Evolutionary conservation across 495 filamentous ascomycete species (phyloP).

Genomic region (Lichenothelia convexa): DNA sequence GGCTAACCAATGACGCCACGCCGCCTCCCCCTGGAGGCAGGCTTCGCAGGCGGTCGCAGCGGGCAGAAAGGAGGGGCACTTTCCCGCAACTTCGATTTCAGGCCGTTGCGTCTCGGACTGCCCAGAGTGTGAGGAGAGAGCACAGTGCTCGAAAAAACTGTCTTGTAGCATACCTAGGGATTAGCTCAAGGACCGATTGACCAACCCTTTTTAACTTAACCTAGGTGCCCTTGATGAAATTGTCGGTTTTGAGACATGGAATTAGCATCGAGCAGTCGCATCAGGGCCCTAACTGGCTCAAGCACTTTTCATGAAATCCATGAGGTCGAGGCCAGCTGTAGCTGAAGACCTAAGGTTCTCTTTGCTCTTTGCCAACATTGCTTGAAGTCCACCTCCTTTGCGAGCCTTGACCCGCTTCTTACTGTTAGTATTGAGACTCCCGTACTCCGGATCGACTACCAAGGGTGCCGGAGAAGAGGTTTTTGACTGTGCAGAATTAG

Average conservation of each 20-base stretch:
- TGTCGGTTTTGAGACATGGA: no score
- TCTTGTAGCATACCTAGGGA: no score
- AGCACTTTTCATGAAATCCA: constrained; percentile 36
- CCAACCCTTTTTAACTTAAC: not conserved
- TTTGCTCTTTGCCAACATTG: constrained; percentile 35
- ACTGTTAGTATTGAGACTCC: constrained; percentile 30
- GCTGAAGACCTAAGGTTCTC: constrained; percentile 10
- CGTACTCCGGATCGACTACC: not conserved
- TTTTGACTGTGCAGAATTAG: not conserved
- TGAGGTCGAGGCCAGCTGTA: constrained; percentile 30
- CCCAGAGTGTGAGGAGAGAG: no score
- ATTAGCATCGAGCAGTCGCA: no score
- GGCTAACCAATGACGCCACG: no score
- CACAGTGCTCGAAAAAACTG: no score
- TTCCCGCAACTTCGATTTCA: constrained; percentile 3
- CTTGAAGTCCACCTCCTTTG: constrained; percentile 40
- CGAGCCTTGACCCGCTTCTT: constrained; percentile 40
- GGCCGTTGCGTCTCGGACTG: no score
- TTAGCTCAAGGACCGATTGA: no score
- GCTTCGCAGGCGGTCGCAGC: not conserved
- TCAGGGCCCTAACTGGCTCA: no score
- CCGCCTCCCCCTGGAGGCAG: no score
- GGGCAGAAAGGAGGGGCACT: not conserved
- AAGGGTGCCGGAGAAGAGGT: not conserved
- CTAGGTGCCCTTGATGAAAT: not conserved